Percentiles rank a stretch among this genome's conserved stretches.
phyloP scores from a whole-genome alignment of 1,284 basidiomycete species.

The Ceraceosorus bombacis region DNA sequence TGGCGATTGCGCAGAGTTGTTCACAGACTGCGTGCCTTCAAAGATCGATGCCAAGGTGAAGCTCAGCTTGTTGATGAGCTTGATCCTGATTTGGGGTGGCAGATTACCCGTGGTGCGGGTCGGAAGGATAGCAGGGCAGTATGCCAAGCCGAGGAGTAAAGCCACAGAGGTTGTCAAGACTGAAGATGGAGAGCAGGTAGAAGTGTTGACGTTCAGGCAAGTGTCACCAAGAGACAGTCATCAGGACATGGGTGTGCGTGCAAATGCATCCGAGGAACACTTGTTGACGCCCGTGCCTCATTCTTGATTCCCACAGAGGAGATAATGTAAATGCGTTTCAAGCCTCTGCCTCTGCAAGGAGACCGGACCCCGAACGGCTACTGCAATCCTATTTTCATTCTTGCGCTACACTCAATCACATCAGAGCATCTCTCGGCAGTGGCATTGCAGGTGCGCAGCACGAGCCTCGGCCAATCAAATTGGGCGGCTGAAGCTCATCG shows the following conservation, averaged over 20 bases:
- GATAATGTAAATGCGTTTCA: conserved; percentile 87
- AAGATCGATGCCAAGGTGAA: conserved; percentile 91
- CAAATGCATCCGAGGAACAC: no score
- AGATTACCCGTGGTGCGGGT: conserved; percentile 51
- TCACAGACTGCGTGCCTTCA: conserved; percentile 61
- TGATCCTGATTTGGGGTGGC: conserved; percentile 88
- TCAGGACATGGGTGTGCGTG: no score
- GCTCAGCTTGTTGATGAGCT: conserved; percentile 84
- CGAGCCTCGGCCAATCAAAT: no score
- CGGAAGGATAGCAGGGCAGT: conserved; percentile 57
- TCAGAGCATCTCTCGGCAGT: conserved; percentile 76
- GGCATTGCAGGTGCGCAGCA: conserved; percentile 62
- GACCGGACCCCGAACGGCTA: conserved; percentile 78
- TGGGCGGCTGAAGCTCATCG: no score
- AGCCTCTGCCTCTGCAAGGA: conserved; percentile 59
- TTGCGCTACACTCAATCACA: conserved; percentile 82
- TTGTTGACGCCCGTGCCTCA: not conserved
- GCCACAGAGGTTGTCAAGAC: conserved; percentile 61
- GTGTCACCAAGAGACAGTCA: conserved; percentile 7
- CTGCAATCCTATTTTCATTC: conserved; percentile 89
- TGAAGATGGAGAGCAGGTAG: conserved; percentile 28
- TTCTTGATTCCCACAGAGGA: conserved; percentile 57
- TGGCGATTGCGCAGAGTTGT: conserved; percentile 79
- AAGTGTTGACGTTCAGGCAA: conserved; percentile 59
- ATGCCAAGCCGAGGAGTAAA: conserved; percentile 89